Conservation (phyloP, 2,329 filamentous ascomycete genomes). For the Monilinia laxa region DNA sequence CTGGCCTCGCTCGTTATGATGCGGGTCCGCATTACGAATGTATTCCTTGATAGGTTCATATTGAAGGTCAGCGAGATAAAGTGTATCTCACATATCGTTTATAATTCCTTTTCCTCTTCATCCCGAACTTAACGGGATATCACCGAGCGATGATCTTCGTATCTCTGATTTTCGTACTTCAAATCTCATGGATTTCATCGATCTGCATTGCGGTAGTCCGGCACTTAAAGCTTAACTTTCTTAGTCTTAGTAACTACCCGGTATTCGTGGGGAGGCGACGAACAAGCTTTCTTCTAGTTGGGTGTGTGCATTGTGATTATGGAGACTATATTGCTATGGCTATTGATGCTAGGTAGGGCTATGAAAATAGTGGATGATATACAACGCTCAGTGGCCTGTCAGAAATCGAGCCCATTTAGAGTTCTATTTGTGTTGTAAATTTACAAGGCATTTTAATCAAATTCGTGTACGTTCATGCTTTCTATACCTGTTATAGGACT, state of each 20-base stretch:
- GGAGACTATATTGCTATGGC: not conserved
- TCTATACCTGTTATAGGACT: not conserved
- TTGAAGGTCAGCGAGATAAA: constrained; percentile 6
- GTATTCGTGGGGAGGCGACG: not conserved
- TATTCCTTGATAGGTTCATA: not conserved
- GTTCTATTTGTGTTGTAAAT: not conserved
- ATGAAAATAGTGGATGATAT: not conserved
- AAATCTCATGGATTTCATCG: not conserved
- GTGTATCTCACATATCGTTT: constrained; percentile 1
- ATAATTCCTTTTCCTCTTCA: not conserved
- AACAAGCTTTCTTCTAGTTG: not conserved
- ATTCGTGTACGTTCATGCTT: not conserved
- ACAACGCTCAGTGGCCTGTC: not conserved
- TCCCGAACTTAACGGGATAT: constrained; percentile 5
- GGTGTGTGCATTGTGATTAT: not conserved
- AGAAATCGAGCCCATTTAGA: not conserved
- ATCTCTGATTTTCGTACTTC: constrained; percentile 1
- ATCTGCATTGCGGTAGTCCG: constrained; percentile 2
- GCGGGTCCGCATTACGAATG: not conserved
- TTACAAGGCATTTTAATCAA: not conserved
- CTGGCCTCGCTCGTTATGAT: not conserved
- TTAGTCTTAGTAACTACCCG: not conserved
- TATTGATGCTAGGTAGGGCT: not conserved
- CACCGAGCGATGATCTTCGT: constrained; percentile 7
- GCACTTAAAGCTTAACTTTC: constrained; percentile 16